Percentiles rank a stretch among this genome's conserved stretches.
phyloP scores from a whole-genome alignment of 306 rosid species.

The Datisca glomerata region DNA sequence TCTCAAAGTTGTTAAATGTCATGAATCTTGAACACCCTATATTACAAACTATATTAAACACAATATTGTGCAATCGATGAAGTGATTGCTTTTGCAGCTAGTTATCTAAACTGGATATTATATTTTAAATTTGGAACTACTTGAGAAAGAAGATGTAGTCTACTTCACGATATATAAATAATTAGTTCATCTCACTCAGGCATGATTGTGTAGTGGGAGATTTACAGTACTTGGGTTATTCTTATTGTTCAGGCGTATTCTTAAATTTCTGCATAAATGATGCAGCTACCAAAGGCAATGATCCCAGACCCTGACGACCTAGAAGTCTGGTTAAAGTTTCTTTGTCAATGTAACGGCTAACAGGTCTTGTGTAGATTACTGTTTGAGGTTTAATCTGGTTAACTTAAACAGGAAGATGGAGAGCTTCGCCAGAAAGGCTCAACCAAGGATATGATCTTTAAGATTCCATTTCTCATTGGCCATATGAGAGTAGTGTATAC shows the following conservation, averaged over 20 bases:
- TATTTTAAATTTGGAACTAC: not conserved
- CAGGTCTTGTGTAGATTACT: slow-evolving; percentile 7
- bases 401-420: slow-evolving; percentile 54
- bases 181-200: too few relatives aligned
- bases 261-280: slow-evolving; percentile 6
- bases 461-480: slow-evolving; percentile 84
- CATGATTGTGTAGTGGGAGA: too few relatives aligned
- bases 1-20: not conserved
- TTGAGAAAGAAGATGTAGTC: too few relatives aligned
- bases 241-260: slow-evolving; percentile 3
- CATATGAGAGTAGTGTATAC: too few relatives aligned
- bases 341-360: not conserved
- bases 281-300: slow-evolving; percentile 63
- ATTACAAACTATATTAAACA: not conserved
- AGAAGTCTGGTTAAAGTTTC: slow-evolving; percentile 73
- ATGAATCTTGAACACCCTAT: not conserved
- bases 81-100: not conserved
- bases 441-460: slow-evolving; percentile 90
- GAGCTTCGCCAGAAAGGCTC: slow-evolving; percentile 88
- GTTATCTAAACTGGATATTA: not conserved
- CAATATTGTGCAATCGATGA: too few relatives aligned
- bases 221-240: slow-evolving; percentile 1
- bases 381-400: slow-evolving; percentile 8
- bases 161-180: too few relatives aligned
- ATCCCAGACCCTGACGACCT: slow-evolving; percentile 74